phyloP scores from a whole-genome alignment of 345 rosid genomes.

The Dimocarpus longan region DNA sequence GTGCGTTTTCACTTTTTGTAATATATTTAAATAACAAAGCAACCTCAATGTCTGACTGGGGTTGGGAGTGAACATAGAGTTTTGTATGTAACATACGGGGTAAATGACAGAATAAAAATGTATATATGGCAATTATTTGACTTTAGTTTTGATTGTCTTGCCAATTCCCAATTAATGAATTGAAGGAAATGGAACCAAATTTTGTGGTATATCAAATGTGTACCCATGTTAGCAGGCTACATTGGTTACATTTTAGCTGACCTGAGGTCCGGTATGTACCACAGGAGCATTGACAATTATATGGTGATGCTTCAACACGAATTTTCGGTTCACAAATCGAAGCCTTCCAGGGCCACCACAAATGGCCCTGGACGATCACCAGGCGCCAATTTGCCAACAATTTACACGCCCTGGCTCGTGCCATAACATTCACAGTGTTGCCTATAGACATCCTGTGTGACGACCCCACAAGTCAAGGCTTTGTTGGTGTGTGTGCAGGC shows the following conservation, averaged over 20 bases:
- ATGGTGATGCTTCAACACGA: conserved; percentile 73
- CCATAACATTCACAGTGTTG: conserved; percentile 52
- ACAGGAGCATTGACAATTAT: conserved; percentile 94
- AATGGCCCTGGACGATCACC: conserved; percentile 89
- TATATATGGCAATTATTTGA: too few species aligned
- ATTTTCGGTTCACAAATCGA: conserved; percentile 77
- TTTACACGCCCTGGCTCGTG: conserved; percentile 69
- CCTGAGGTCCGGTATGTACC: conserved; percentile 86
- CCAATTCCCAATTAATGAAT: too few species aligned
- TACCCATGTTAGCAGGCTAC: conserved; percentile 66
- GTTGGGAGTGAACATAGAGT: too few species aligned
- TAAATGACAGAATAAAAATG: too few species aligned
- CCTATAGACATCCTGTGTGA: conserved; percentile 57
- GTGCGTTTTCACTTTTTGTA: too few species aligned
- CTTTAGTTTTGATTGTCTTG: too few species aligned
- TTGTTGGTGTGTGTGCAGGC: conserved; percentile 58
- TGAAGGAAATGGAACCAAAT: too few species aligned
- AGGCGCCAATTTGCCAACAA: conserved; percentile 88
- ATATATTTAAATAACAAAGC: too few species aligned
- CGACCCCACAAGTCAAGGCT: conserved; percentile 53
- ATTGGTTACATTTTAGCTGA: conserved; percentile 78
- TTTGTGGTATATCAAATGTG: too few species aligned
- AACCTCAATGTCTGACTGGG: too few species aligned
- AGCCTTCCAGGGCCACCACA: conserved; percentile 93
- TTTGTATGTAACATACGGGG: too few species aligned